Base-by-base conservation (phyloP, 345 rosid genomes). In the Eucalyptus marginata region DNA sequence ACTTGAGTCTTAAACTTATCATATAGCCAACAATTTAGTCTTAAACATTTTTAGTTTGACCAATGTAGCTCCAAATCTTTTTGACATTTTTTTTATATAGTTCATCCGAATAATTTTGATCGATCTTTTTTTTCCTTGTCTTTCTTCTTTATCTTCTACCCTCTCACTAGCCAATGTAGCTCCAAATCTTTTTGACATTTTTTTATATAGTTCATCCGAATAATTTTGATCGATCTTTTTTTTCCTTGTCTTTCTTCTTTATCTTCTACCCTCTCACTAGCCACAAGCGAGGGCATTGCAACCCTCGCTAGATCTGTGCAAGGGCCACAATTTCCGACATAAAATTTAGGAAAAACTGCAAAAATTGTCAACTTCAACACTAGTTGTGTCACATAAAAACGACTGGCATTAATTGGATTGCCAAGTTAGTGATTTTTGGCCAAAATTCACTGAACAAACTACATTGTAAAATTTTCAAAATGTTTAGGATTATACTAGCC, bases 401-500 rank as follows among this genome's bases (percentile, higher is more conserved):
- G 25, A 36, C 25, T 4, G 2, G 0, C 46, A 13, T 18, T 71
- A 40, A 76, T 12, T 20, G 4, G 15, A 20, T 1, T 13, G 0
- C 3, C 29, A 76, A 22, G 46, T 36, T 29, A 62, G 4, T 20
- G 24, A 68, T 17, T 33, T 33, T 4, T 4, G 14, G 46, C 13
- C 5, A 71, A 33, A 33, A 36, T 71, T 71, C 0, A 1, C 0
- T 20, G 3, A 13, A 76, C 12, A 12, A 36, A 76, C 15, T 76
- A 22, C 24, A 22, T 76, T 40, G 47, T 1, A 76, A 40, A 20
- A 0, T 20, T 76, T 2, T 40, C 15, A 40, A 76, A 11, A 76
- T 10, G 5, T 40, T 76, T 40, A 76, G 0, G 8, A 76, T 3
- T 40, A 40, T 40, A 20, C 7, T 20, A 0, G 13, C 13, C 2